Conservation (phyloP, 1,284 basidiomycete species). For the Pseudomicrostroma phylloplanum region DNA sequence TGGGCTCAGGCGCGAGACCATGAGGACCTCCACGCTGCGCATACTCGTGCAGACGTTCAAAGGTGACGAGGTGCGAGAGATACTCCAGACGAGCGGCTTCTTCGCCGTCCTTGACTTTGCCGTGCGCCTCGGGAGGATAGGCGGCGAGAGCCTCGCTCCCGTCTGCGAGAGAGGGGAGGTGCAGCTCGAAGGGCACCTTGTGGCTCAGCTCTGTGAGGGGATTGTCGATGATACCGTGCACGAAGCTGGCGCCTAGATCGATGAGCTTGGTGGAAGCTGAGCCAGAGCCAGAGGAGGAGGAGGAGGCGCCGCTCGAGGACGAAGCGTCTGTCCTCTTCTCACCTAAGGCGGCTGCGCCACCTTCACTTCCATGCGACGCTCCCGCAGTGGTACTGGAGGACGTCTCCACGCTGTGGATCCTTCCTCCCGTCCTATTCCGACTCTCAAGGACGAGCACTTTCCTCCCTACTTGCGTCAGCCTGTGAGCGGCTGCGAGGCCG, state of each 20-base stretch:
- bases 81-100: not conserved
- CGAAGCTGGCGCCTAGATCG: slow-evolving; percentile 14
- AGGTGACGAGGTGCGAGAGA: not conserved
- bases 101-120: not conserved
- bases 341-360: too few relatives aligned
- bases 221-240: slow-evolving; percentile 12
- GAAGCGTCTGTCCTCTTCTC: too few relatives aligned
- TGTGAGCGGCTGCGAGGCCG: slow-evolving; percentile 6
- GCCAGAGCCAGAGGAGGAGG: not conserved
- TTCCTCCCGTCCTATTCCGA: slow-evolving; percentile 2
- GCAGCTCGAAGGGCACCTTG: slow-evolving; percentile 10
- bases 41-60: slow-evolving; percentile 3
- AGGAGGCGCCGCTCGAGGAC: not conserved
- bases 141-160: not conserved
- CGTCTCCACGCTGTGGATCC: slow-evolving; percentile 5
- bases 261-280: not conserved
- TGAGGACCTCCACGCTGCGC: not conserved
- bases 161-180: slow-evolving; percentile 7
- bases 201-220: slow-evolving; percentile 12
- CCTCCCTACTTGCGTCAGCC: not conserved
- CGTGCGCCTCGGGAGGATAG: slow-evolving; percentile 2
- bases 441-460: slow-evolving; percentile 5
- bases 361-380: not conserved
- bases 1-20: not conserved
- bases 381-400: too few relatives aligned